Conservation (phyloP, 2,329 filamentous ascomycete species). For the Trichoderma breve region DNA sequence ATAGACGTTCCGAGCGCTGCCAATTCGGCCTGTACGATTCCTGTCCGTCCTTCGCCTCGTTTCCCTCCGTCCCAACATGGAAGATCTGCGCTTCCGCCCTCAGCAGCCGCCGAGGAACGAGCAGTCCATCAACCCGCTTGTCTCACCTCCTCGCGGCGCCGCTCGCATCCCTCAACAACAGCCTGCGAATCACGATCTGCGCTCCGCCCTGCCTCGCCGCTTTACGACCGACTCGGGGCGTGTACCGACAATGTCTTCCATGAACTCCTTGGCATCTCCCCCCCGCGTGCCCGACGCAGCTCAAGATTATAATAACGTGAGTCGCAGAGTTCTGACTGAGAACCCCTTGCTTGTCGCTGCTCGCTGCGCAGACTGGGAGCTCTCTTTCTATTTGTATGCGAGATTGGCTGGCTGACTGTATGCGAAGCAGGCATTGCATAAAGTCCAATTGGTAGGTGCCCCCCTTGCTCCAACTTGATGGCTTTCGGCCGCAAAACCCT, state of each 20-base stretch:
- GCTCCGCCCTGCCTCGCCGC: constrained; percentile 78
- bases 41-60: constrained; percentile 31
- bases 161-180: constrained; percentile 55
- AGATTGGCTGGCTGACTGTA: constrained; percentile 17
- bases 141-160: constrained; percentile 70
- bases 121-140: constrained; percentile 68
- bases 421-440: constrained; percentile 57
- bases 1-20: constrained; percentile 33
- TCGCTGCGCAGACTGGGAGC: neutral
- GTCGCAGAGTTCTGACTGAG: constrained; percentile 23
- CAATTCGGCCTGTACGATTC: constrained; percentile 41
- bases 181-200: constrained; percentile 60
- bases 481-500: neutral
- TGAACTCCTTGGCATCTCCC: constrained; percentile 46
- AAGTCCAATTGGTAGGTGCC: constrained; percentile 71
- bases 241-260: constrained; percentile 69
- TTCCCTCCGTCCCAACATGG: constrained; percentile 51
- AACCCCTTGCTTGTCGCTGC: neutral
- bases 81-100: constrained; percentile 75
- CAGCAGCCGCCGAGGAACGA: constrained; percentile 79
- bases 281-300: constrained; percentile 46
- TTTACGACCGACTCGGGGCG: constrained; percentile 91
- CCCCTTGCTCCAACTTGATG: neutral
- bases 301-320: constrained; percentile 49
- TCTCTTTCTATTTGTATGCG: constrained; percentile 4